Evolutionary conservation across 768 basidiomycete genomes (phyloP), one percentile per base, ranked within the genome.

Genomic region (Ramaria sp.): DNA sequence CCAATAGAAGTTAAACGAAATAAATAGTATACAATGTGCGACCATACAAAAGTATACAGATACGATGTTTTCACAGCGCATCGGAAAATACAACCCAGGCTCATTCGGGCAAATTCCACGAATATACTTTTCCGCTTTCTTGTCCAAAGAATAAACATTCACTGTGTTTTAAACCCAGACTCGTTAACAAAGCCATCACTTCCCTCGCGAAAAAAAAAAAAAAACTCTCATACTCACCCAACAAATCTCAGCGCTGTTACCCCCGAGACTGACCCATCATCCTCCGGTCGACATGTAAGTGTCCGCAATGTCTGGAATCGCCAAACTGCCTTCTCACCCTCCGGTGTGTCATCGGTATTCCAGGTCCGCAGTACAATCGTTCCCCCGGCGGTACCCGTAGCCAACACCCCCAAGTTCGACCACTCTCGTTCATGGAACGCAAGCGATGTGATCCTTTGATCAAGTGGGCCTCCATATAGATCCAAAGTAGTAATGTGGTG

Each of bases 401-500:
- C 90, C n/a, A 96, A 73, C 3, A 91, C 73, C 3, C 88, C 88
- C 0, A 81, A 70, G 57, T 77, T 74, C 0, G 87, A 81, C 65
- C 88, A 95, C 62, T 95, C 93, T 32, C 93, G 79, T 62, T 94
- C 88, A 56, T 90, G 85, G 70, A 95, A 95, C 0, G 85, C 82
- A 49, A 96, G 67, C 0, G 87, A 82, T 0, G 84, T 85, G 52
- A 94, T 82, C 64, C 20, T 57, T 20, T 25, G 28, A 24, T 48
- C 56, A 24, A 39, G 45, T 78, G 77, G 4, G 56, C 59, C 1
- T 73, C 73, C 16, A 3, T 73, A 72, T 1, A 90, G 71, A 58
- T 89, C 83, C 32, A 91, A 65, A 12, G 73, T 75, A 0, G 82
- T 82, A 58, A 96, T 88, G 0, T 78, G 81, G 16, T 85, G 77